Evolutionary conservation across 805 yeast species (phyloP).

Genomic region (Lipomyces chichibuensis): DNA sequence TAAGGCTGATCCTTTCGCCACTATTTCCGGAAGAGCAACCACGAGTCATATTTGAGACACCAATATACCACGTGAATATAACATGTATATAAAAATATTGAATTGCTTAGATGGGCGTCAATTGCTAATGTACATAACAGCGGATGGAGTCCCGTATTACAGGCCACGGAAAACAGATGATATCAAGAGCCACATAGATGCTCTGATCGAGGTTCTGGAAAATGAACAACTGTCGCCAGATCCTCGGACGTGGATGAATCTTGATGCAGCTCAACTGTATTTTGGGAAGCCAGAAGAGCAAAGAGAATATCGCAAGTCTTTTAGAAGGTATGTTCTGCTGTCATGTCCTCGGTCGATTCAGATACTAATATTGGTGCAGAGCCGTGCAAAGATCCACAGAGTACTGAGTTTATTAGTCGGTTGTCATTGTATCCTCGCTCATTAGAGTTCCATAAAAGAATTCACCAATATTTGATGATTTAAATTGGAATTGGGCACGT

Average conservation of each 20-base stretch:
- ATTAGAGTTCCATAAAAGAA: too few relatives aligned
- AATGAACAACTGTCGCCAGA: slow-evolving; percentile 20
- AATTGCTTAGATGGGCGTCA: background rate
- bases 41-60: slow-evolving; percentile 22
- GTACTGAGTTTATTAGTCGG: slow-evolving; percentile 2
- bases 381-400: slow-evolving; percentile 23
- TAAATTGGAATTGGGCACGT: too few relatives aligned
- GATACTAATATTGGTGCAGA: background rate
- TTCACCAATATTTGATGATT: too few relatives aligned
- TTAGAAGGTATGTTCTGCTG: slow-evolving; percentile 7
- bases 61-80: slow-evolving; percentile 22
- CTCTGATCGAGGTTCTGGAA: slow-evolving; percentile 13
- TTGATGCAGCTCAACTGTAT: slow-evolving; percentile 20
- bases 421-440: too few relatives aligned
- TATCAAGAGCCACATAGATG: slow-evolving; percentile 18
- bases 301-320: slow-evolving; percentile 13
- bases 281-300: slow-evolving; percentile 15
- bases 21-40: slow-evolving; percentile 26
- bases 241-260: slow-evolving; percentile 29
- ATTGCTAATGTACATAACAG: slow-evolving; percentile 4
- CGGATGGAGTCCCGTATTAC: slow-evolving; percentile 24
- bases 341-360: background rate
- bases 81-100: slow-evolving; percentile 17
- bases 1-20: slow-evolving; percentile 11
- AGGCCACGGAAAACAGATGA: slow-evolving; percentile 15